A percentile compares a stretch with the other conserved stretches of the same genome.
Evolutionary conservation across 371 early-diverging fungal species (phyloP).

Genomic region (Blakeslea trispora): DNA sequence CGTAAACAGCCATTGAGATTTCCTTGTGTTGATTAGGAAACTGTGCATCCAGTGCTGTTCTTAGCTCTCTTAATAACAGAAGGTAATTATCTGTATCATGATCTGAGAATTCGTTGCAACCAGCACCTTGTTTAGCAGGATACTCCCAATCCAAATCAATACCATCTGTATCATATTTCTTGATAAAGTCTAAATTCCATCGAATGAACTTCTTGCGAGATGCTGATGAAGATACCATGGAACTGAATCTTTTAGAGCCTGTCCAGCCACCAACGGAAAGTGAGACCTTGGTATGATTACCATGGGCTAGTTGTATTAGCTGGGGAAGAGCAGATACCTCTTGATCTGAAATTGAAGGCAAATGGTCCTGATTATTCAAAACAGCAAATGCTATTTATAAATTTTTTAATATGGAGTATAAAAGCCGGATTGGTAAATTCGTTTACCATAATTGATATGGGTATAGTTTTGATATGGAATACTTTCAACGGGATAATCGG

Average conservation of each 20-base stretch:
- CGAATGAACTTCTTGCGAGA: slow-evolving; percentile 57
- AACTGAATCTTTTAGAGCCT: slow-evolving; percentile 67
- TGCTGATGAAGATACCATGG: slow-evolving; percentile 47
- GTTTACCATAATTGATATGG: slow-evolving; percentile 65
- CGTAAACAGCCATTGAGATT: slow-evolving; percentile 74
- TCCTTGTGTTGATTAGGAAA: slow-evolving; percentile 60
- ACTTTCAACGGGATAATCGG: slow-evolving; percentile 48
- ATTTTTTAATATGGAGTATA: not conserved
- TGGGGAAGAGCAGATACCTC: slow-evolving; percentile 43
- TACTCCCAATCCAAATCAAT: slow-evolving; percentile 79
- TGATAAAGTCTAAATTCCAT: slow-evolving; percentile 54
- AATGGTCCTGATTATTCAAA: slow-evolving; percentile 28
- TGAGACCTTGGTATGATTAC: slow-evolving; percentile 61
- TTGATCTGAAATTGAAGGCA: slow-evolving; percentile 54
- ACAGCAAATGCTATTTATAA: slow-evolving; percentile 42
- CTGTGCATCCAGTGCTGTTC: slow-evolving; percentile 58
- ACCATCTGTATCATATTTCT: slow-evolving; percentile 52
- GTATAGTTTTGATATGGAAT: slow-evolving; percentile 56
- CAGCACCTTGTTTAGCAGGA: slow-evolving; percentile 71
- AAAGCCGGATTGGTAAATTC: not conserved
- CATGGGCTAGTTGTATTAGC: slow-evolving; percentile 55
- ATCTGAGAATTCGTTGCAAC: slow-evolving; percentile 61
- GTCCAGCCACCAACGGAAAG: slow-evolving; percentile 82
- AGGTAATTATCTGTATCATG: slow-evolving; percentile 59
- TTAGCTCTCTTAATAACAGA: slow-evolving; percentile 58